These are phyloP conservation scores for Ogataea nakhonphanomensis DNA, from an alignment of 805 yeast genomes.

Conservation along the genomic window DNA sequence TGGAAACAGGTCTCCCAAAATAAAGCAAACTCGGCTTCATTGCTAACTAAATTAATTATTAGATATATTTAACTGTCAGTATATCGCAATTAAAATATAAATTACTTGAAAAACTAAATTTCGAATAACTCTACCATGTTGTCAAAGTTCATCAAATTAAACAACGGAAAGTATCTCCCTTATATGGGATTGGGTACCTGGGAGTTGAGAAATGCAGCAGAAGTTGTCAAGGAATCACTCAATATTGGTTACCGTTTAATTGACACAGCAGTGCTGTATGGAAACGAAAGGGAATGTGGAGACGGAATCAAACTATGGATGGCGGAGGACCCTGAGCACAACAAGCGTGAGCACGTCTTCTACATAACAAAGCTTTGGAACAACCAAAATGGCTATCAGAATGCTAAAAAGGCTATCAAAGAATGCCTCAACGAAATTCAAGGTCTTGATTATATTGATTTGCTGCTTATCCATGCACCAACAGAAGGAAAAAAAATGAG, in stretches of 20 bases:
- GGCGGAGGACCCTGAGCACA: constrained; percentile 32
- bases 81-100: too few relatives aligned
- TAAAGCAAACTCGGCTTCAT: constrained; percentile 4
- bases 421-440: constrained; percentile 51
- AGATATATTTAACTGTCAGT: too few relatives aligned
- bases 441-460: constrained; percentile 64
- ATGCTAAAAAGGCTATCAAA: constrained; percentile 56
- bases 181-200: constrained; percentile 50
- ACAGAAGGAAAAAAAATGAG: constrained; percentile 43
- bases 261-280: constrained; percentile 48
- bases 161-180: constrained; percentile 52
- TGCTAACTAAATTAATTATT: neutral
- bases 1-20: constrained; percentile 59
- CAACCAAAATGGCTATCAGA: constrained; percentile 53
- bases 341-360: constrained; percentile 49
- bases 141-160: constrained; percentile 36
- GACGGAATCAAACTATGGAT: constrained; percentile 44
- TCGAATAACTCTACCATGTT: constrained; percentile 6
- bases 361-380: constrained; percentile 78
- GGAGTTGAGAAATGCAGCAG: constrained; percentile 36
- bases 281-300: constrained; percentile 48
- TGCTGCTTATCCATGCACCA: constrained; percentile 68
- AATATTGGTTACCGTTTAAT: constrained; percentile 43
- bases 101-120: too few relatives aligned
- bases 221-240: constrained; percentile 42